A percentile compares a stretch with the other conserved stretches of the same genome.
phyloP scores from a whole-genome alignment of 306 rosid species.

The Castanopsis chinensis region DNA sequence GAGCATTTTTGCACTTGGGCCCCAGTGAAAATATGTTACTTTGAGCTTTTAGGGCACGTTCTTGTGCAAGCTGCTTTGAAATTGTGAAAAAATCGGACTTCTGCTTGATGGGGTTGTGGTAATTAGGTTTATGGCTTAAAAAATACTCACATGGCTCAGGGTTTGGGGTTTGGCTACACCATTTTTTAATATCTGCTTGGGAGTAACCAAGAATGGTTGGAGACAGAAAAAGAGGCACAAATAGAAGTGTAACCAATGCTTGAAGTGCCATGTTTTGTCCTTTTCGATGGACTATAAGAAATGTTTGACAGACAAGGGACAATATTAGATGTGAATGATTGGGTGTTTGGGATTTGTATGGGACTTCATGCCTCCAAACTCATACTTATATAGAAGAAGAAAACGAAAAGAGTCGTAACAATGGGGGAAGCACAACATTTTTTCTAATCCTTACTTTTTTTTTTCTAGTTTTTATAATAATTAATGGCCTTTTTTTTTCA shows the following conservation, averaged over 20 bases:
- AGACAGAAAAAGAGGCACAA: constrained; percentile 26
- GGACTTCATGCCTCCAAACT: background rate
- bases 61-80: constrained; percentile 45
- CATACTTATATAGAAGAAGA: background rate
- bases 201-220: constrained; percentile 25
- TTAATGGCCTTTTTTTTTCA: background rate
- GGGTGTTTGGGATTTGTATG: background rate
- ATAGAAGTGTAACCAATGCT: constrained; percentile 8
- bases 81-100: constrained; percentile 63
- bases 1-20: constrained; percentile 38
- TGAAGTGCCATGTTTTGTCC: background rate
- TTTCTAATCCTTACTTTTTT: background rate
- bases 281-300: background rate
- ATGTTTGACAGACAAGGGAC: background rate
- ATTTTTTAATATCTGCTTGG: constrained; percentile 33
- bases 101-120: constrained; percentile 33
- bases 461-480: background rate
- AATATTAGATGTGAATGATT: constrained; percentile 1
- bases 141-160: constrained; percentile 69
- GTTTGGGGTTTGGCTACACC: constrained; percentile 87
- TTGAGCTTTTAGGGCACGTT: constrained; percentile 46
- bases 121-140: constrained; percentile 30
- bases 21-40: constrained; percentile 29
- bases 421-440: background rate
- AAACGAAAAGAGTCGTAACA: background rate